A percentile compares a stretch with the other conserved stretches of the same genome.
Conservation (phyloP, 2,329 filamentous ascomycete species). For the Myriosclerotinia duriaeana region DNA sequence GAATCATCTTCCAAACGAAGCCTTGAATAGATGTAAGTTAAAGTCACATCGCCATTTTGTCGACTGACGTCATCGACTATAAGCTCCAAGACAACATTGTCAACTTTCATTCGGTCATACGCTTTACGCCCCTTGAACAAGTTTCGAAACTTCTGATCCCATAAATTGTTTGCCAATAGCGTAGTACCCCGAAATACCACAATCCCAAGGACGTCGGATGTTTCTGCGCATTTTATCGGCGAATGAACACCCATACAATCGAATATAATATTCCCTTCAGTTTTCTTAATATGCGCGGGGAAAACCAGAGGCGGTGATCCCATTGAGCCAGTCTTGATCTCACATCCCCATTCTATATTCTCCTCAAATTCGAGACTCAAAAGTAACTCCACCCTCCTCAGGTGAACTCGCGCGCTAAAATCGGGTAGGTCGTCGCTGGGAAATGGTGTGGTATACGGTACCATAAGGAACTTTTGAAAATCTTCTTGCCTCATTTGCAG, state of each 20-base stretch:
- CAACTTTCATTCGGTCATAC: background rate
- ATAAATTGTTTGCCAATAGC: background rate
- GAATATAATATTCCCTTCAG: conserved; percentile 7
- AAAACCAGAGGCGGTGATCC: conserved; percentile 4
- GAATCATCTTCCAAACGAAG: background rate
- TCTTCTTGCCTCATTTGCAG: background rate
- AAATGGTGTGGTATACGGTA: background rate
- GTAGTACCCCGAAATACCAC: conserved; percentile 2
- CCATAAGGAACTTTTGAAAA: background rate
- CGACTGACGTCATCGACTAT: background rate
- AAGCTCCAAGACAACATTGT: background rate
- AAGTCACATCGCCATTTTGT: background rate
- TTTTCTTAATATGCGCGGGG: background rate
- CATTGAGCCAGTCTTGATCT: background rate
- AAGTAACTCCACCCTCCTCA: background rate
- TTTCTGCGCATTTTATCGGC: background rate
- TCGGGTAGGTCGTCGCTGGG: background rate
- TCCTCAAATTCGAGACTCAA: background rate
- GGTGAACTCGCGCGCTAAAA: background rate
- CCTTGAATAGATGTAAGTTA: conserved; percentile 6
- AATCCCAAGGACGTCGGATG: rapidly evolving
- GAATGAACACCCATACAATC: conserved; percentile 14
- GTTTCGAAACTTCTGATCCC: background rate
- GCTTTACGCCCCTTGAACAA: background rate
- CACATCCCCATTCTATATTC: conserved; percentile 10